These are phyloP conservation scores for Penstemon davidsonii DNA, from an alignment of 257 asterid species.

Conservation along the genomic window DNA sequence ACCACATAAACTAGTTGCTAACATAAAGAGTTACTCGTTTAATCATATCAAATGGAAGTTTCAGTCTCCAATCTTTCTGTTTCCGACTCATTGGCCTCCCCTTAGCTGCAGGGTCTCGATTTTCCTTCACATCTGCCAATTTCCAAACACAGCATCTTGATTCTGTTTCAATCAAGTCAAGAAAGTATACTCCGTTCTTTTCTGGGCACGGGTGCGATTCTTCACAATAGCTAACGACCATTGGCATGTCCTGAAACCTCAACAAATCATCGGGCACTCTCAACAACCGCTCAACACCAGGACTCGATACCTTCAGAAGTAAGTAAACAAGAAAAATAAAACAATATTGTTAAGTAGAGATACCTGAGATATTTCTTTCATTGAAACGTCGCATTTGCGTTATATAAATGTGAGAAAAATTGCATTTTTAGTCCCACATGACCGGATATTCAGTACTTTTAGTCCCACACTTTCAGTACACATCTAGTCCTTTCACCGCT, in stretches of 20 bases:
- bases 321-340: slow-evolving; percentile 15
- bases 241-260: slow-evolving; percentile 76
- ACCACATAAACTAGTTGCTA: slow-evolving; percentile 27
- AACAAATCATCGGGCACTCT: slow-evolving; percentile 76
- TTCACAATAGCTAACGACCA: slow-evolving; percentile 66
- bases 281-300: slow-evolving; percentile 81
- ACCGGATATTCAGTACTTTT: no score
- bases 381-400: neutral
- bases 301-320: slow-evolving; percentile 84
- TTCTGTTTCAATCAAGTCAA: slow-evolving; percentile 65
- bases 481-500: no score
- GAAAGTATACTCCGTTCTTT: slow-evolving; percentile 56
- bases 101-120: slow-evolving; percentile 75
- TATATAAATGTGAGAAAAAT: neutral
- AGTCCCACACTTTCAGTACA: no score
- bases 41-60: slow-evolving; percentile 47
- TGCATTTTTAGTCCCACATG: no score
- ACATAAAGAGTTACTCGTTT: slow-evolving; percentile 54
- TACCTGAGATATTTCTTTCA: no score
- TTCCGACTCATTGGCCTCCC: slow-evolving; percentile 87
- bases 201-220: slow-evolving; percentile 36
- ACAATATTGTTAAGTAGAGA: neutral
- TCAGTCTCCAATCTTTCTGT: slow-evolving; percentile 65
- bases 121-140: slow-evolving; percentile 88
- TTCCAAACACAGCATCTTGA: slow-evolving; percentile 71